Evolutionary conservation across 208 protist genomes (phyloP).

Genomic region (Trypanosoma theileri): DNA sequence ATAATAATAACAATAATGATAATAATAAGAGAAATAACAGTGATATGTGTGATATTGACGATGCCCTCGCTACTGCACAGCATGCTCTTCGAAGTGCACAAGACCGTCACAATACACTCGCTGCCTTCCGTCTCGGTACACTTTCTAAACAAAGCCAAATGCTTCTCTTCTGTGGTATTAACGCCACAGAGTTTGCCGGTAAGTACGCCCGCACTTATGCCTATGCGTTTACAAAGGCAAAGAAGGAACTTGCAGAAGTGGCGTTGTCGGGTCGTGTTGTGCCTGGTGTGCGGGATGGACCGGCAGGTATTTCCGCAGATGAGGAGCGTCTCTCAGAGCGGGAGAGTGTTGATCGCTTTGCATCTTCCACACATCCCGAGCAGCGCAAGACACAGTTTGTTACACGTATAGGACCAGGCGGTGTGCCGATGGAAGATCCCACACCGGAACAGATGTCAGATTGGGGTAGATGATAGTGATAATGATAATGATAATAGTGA

Average conservation of each 20-base stretch:
- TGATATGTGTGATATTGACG: slow-evolving; percentile 35
- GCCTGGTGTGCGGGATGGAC: slow-evolving; percentile 34
- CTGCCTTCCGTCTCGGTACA: slow-evolving; percentile 53
- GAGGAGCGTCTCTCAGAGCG: slow-evolving; percentile 53
- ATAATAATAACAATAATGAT: slow-evolving; percentile 7
- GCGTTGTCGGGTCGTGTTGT: slow-evolving; percentile 38
- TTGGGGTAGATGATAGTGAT: slow-evolving; percentile 45
- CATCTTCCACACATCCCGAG: slow-evolving; percentile 83
- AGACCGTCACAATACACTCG: slow-evolving; percentile 66
- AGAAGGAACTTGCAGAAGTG: slow-evolving; percentile 54
- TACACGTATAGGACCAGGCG: slow-evolving; percentile 37
- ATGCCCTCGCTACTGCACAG: slow-evolving; percentile 52
- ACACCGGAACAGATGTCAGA: slow-evolving; percentile 57
- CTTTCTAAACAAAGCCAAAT: slow-evolving; percentile 73
- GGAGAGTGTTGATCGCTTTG: slow-evolving; percentile 68
- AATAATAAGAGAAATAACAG: slow-evolving; percentile 16
- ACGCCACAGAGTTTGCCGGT: slow-evolving; percentile 69
- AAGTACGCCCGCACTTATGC: slow-evolving; percentile 85
- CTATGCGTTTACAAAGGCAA: slow-evolving; percentile 80
- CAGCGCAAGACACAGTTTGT: slow-evolving; percentile 76
- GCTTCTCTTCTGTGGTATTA: slow-evolving; percentile 63
- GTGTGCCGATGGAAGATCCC: slow-evolving; percentile 61
- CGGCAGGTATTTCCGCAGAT: slow-evolving; percentile 8
- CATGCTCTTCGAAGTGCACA: slow-evolving; percentile 62
- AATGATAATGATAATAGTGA: neutral